Evolutionary conservation across 116 monocot species (phyloP), one percentile per base, ranked within the genome.

Genomic region (Iris pallida): DNA sequence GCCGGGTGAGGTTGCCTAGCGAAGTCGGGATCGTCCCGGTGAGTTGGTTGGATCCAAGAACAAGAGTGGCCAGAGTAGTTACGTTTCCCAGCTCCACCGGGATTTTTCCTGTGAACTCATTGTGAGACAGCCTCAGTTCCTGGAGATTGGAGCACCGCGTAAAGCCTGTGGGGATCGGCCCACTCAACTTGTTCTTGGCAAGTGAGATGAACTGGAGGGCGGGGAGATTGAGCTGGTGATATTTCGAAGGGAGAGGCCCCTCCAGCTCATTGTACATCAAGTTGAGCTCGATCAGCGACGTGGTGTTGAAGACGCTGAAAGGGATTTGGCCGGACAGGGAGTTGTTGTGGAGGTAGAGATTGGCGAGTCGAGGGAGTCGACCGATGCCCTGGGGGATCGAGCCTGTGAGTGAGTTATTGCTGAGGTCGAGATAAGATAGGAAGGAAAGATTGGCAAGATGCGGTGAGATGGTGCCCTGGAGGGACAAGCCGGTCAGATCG

Each of bases 401-500:
- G 7, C 49, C 49, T 0, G 49, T 51, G 11, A 51, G 49, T 0
- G 7, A 13, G 49, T 51, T 51, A 4, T 9, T 9, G 13, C 49
- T 51, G 13, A 51, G 49, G 13, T 4, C 2, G 7, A 51, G 13
- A 51, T 51, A 51, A 51, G 53, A 7, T 18, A 77, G 43, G 56
- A 65, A 65, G 1, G 71, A 71, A 42, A 77, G 70, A 47, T 71
- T 77, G 14, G 30, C 77, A 54, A 77, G 15, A 4, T 65, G 49
- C 5, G 77, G 48, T 14, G 71, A 40, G 57, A 77, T 71, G 55
- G 63, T 42, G 44, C 64, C 64, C n/a, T 16, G 45, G 43, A 63
- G 46, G 16, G 63, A 63, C 5, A 63, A 4, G 42, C 43, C 43
- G 15, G 8, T 3, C 2, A 63, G 63, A 1, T 14, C 14, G 2